A percentile compares a stretch with the other conserved stretches of the same genome.
Conservation (phyloP, 1,284 basidiomycete species). For the Agroathelia rolfsii region DNA sequence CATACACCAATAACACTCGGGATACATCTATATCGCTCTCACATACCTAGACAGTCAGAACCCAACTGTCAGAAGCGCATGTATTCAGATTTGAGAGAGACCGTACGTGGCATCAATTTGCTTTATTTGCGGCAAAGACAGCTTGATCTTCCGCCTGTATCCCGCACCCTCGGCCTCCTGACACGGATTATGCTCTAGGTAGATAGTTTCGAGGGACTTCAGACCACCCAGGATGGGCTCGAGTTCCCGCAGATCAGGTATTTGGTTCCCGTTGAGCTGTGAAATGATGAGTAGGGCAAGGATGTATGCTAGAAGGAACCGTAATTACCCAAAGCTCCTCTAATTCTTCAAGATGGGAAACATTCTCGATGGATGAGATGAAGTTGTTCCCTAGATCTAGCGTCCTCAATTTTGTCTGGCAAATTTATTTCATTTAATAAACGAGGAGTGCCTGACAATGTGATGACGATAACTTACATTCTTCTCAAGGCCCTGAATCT, state of each 20-base stretch:
- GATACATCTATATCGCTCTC: too few species aligned
- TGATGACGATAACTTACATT: conserved; percentile 44
- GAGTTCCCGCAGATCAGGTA: conserved; percentile 58
- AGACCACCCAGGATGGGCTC: conserved; percentile 69
- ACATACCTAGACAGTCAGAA: too few species aligned
- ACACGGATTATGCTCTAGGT: conserved; percentile 92
- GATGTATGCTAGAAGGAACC: neutral
- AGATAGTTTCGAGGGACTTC: conserved; percentile 73
- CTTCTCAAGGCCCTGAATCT: conserved; percentile 79
- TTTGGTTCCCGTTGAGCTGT: conserved; percentile 84
- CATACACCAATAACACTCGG: too few species aligned
- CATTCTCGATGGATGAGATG: conserved; percentile 68
- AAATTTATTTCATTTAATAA: conserved; percentile 2
- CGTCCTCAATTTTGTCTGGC: conserved; percentile 69
- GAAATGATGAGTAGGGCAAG: conserved; percentile 1
- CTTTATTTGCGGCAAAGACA: conserved; percentile 79
- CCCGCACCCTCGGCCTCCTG: conserved; percentile 69
- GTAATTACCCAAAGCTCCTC: conserved; percentile 88
- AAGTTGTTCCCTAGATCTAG: conserved; percentile 87
- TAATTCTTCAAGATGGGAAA: conserved; percentile 67
- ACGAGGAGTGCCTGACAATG: conserved; percentile 3
- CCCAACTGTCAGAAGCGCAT: too few species aligned
- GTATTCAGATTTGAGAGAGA: too few species aligned
- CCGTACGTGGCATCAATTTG: conserved; percentile 95
- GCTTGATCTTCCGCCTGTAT: conserved; percentile 86